Conservation (phyloP, 306 rosid species). For the Medicago ruthenica region DNA sequence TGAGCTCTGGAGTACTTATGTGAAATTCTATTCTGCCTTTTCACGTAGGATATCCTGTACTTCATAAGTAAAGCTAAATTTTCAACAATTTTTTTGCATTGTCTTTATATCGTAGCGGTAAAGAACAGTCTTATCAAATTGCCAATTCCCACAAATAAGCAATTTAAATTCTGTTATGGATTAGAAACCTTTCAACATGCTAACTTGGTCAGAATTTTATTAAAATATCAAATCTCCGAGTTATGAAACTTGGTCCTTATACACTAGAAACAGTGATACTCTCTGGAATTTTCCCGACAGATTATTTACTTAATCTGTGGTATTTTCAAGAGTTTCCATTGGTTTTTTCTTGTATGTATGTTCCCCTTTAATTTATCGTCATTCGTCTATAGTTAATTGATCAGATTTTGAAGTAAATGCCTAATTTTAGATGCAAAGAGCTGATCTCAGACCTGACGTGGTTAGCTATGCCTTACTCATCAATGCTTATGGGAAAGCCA, state of each 20-base stretch:
- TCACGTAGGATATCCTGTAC: no score
- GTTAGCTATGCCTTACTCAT: slow-evolving; percentile 91
- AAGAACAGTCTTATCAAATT: not conserved
- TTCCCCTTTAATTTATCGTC: slow-evolving; percentile 48
- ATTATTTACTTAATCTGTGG: slow-evolving; percentile 35
- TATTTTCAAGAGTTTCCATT: slow-evolving; percentile 27
- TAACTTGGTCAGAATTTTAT: slow-evolving; percentile 12
- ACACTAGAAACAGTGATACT: slow-evolving; percentile 21
- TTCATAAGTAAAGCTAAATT: no score
- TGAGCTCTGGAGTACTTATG: no score
- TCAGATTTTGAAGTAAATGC: slow-evolving; percentile 61
- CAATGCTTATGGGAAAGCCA: slow-evolving; percentile 92
- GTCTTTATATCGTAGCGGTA: slow-evolving; percentile 12
- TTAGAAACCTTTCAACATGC: not conserved
- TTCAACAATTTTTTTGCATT: slow-evolving; percentile 6
- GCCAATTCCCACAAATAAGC: slow-evolving; percentile 22
- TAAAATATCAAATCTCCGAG: slow-evolving; percentile 20
- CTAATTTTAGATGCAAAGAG: slow-evolving; percentile 91
- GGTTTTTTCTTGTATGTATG: slow-evolving; percentile 1
- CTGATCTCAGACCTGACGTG: slow-evolving; percentile 85
- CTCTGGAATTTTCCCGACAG: slow-evolving; percentile 11
- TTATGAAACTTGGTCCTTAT: slow-evolving; percentile 27
- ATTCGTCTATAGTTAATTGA: slow-evolving; percentile 49
- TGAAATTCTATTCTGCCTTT: no score
- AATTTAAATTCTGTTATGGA: slow-evolving; percentile 30